Base-by-base conservation (phyloP, 2,329 filamentous ascomycete species). In the Amylocarpus encephaloides region DNA sequence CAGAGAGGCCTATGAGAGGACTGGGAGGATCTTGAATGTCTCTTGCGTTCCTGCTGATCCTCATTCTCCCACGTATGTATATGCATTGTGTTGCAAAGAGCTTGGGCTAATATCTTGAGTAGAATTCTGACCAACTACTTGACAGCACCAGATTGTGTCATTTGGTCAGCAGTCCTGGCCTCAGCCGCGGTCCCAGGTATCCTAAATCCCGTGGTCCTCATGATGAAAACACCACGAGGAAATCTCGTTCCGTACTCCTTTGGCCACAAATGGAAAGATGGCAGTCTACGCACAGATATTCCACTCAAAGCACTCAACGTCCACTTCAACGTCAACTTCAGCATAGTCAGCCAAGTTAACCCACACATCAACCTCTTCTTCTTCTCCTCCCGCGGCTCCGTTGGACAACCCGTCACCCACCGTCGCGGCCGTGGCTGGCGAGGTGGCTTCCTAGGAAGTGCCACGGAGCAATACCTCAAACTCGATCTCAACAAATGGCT, bases 191-290 rank as follows among this genome's bases (percentile, higher is more conserved):
- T 98, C 0, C 93, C 93, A 0, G 93, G 93, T 1, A 97, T 98
- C 50, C 73, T 97, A 33, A 97, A 97, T 64, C 93, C 93, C 0
- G 88, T 94, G 2, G 92, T 98, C 1, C 80, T 98, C 6, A 91
- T 96, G 85, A 91, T 95, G 84, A 83, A 82, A 75, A 86, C 79
- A 47, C 75, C 77, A 15, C 80, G 90, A 52, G 91, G 90, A 1
- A 82, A 75, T 2, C 74, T 98, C 3, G 81, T 82, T 0, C 93
- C 93, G 0, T 98, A 95, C 68, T 94, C 88, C 0, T 98, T 98
- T 65, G 93, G 93, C 0, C 91, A 97, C 73, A 97, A 97, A 71
- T 98, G 93, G 93, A 98, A 98, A 69, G 93, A 98, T 66, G 93
- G 93, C 47, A 93, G 86, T 59, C 72, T 98, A 48, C 80, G 93